Evolutionary conservation across 2,329 filamentous ascomycete genomes (phyloP), one percentile per base, ranked within the genome.

Genomic region (Talaromyces pinophilus): DNA sequence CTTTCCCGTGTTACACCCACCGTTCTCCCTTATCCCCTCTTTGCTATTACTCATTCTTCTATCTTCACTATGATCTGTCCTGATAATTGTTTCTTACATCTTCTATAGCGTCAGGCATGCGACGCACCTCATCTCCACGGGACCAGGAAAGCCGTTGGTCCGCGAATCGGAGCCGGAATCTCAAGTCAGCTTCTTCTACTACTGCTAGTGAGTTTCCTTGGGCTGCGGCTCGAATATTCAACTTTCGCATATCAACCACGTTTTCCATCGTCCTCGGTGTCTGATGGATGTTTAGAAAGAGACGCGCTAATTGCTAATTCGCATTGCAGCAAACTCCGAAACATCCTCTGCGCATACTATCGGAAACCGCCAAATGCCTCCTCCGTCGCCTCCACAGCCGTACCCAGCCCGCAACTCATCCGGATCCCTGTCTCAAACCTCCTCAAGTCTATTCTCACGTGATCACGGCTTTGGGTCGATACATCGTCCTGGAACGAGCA

Each of bases 401-500:
- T 82, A 81, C 71, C 75, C 76, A 42, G 78, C 80, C 55, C 80
- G 80, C 69, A 73, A 73, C 38, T 75, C 77, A 67, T 74, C 80
- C 30, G 78, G 74, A 67, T 80, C 76, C 66, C 76, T 69, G 70
- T 76, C 75, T 66, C 80, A 74, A 64, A 75, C 76, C 65, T 73
- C 79, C 33, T 73, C 79, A 62, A 75, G 77, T 35, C 76, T 79
- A 64, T 74, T 78, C 62, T 79, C 81, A 67, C 85, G 87, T 73
- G 87, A 90, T 70, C 80, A 86, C 59, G 82, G 86, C 59, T 79
- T 81, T 19, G 80, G 79, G 25, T 80, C 84, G 25, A 77, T 81
- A 65, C 82, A 85, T 74, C 83, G 88, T 67, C 84, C 85, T 13
- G 85, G 84, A 62, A 86, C 86, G 72, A 88, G 87, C 78, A 91